Conservation (phyloP, 192 early-diverging fungal species). For the Backusella mclennaniae region DNA sequence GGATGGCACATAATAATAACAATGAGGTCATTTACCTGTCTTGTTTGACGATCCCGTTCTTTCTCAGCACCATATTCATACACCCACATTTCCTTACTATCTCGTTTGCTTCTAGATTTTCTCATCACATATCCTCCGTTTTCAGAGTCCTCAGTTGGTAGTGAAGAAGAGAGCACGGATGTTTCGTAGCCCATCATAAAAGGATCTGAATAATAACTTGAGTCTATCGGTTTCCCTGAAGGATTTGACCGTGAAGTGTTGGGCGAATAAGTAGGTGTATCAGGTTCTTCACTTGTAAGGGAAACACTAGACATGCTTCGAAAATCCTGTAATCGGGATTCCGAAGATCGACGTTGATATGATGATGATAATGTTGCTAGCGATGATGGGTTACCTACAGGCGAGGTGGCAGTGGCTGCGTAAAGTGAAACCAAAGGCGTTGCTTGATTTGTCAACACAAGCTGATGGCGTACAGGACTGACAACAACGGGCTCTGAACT, state of each 20-base stretch:
- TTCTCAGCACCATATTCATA: slow-evolving; percentile 23
- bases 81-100: slow-evolving; percentile 1
- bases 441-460: slow-evolving; percentile 10
- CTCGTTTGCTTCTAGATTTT: background rate
- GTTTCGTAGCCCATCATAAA: background rate
- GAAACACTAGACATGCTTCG: background rate
- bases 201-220: background rate
- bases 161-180: background rate
- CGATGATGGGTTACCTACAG: background rate
- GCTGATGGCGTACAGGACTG: slow-evolving; percentile 12
- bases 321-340: background rate
- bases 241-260: background rate
- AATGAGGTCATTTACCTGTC: slow-evolving; percentile 2
- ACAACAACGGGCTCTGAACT: slow-evolving; percentile 1
- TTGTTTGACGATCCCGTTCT: slow-evolving; percentile 15
- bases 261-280: background rate
- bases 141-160: background rate
- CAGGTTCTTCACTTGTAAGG: slow-evolving; percentile 1
- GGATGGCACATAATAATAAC: too few relatives aligned
- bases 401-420: background rate
- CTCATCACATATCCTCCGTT: background rate
- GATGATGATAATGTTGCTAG: background rate
- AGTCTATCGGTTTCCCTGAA: background rate
- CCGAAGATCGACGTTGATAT: background rate
- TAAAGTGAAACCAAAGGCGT: slow-evolving; percentile 7